Percentiles rank a stretch among this genome's conserved stretches.
phyloP scores from a whole-genome alignment of 2,329 filamentous ascomycete genomes.

The Fusarium dimerum region DNA sequence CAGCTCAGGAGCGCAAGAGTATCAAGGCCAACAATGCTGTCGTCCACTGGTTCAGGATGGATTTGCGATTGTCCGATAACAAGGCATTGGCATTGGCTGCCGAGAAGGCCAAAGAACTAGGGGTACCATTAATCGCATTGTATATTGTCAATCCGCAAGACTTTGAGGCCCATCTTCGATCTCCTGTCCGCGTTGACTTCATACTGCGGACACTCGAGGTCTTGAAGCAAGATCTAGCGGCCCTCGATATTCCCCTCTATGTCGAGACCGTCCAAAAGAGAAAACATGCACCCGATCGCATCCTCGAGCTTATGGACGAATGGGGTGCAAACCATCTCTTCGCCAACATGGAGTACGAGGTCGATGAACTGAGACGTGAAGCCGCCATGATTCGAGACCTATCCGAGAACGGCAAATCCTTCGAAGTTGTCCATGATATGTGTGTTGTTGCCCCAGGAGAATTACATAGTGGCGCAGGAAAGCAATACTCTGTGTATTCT shows the following conservation, averaged over 20 bases:
- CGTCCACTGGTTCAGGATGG: slow-evolving; percentile 89
- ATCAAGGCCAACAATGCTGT: slow-evolving; percentile 62
- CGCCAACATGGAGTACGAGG: slow-evolving; percentile 87
- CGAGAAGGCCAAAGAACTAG: slow-evolving; percentile 63
- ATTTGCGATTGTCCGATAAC: slow-evolving; percentile 75
- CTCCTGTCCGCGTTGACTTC: slow-evolving; percentile 76
- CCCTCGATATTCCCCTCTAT: slow-evolving; percentile 75
- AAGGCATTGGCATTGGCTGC: slow-evolving; percentile 68
- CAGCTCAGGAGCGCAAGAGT: slow-evolving; percentile 51
- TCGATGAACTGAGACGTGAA: slow-evolving; percentile 83
- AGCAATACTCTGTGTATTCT: slow-evolving; percentile 80
- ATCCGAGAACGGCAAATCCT: slow-evolving; percentile 63
- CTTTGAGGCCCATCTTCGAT: slow-evolving; percentile 76
- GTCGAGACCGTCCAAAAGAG: slow-evolving; percentile 71
- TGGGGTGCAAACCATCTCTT: slow-evolving; percentile 78
- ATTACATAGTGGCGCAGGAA: slow-evolving; percentile 67
- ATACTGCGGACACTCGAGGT: slow-evolving; percentile 70
- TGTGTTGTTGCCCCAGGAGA: slow-evolving; percentile 77
- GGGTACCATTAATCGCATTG: slow-evolving; percentile 71
- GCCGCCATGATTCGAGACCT: slow-evolving; percentile 63
- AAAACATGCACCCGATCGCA: slow-evolving; percentile 58
- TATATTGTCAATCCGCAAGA: slow-evolving; percentile 84
- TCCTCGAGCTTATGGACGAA: slow-evolving; percentile 65
- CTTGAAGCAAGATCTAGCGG: slow-evolving; percentile 65
- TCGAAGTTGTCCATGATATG: slow-evolving; percentile 77